Base-by-base conservation (phyloP, 805 yeast genomes). In the Candida corydali region DNA sequence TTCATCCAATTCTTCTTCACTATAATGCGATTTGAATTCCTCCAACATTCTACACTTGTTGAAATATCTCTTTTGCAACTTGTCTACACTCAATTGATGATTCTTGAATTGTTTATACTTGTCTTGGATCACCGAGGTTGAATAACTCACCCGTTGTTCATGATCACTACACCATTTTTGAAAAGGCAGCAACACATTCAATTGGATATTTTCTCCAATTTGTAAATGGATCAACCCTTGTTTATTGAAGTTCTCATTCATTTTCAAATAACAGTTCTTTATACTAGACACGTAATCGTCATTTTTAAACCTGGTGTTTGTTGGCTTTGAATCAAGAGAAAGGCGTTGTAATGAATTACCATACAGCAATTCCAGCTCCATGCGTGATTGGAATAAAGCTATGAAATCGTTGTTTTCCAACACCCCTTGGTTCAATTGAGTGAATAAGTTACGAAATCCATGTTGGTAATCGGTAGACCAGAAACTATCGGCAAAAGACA, bases 11-110 rank as follows among this genome's bases (percentile, higher is more conserved):
- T 69, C 73, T 8, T 72, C 78, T 16, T 68, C 76, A 9, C 66
- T 52, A 38, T 65, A 65, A 29, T 68, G 69, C 1, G 70, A 58
- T 45, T 70, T 75, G 50, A 76, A 70, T 38, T 82, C 86, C 54
- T 86, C 95, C 36, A 83, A 65, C 41, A 77, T 62, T 35, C 94
- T 65, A 56, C 93, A 85, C 52, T 81, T 82, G 58, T 80, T 83
- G 68, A 82, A 85, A 55, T 86, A 86, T 39, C 72, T 73, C 56
- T 75, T 79, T 54, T 79, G 86, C 43, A 74, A 66, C 45, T 70
- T 69, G 30, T 76, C 83, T 36, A 80, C 76, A 24, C 59, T 56
- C 10, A 56, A 53, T 43, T 67, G 60, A 26, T 64, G 70, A 36
- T 60, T 66, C 32, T 75, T 75, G 54, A 76, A 83, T 32, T 59